These are phyloP conservation scores for Botrytis byssoidea DNA, from an alignment of 2,329 filamentous ascomycete genomes.

Conservation along the genomic window DNA sequence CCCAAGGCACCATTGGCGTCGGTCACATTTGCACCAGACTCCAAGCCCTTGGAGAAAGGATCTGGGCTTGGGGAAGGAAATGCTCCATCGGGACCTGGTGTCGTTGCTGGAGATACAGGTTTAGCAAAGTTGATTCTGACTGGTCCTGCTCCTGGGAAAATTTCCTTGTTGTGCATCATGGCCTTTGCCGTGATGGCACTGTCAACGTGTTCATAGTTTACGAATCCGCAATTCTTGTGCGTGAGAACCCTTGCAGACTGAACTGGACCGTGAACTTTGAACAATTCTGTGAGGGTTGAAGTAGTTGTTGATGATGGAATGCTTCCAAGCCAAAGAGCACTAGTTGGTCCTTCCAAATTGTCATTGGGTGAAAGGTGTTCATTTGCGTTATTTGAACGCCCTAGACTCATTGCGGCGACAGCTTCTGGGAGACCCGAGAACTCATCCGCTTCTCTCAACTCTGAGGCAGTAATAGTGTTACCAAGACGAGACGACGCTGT, in stretches of 20 bases:
- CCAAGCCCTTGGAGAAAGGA: conserved; percentile 61
- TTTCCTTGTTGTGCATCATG: conserved; percentile 91
- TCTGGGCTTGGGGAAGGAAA: conserved; percentile 91
- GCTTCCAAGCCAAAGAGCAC: conserved; percentile 94
- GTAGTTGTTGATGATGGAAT: conserved; percentile 97
- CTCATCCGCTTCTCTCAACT: conserved; percentile 75
- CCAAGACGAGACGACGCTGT: conserved; percentile 73
- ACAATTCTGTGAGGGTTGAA: conserved; percentile 91
- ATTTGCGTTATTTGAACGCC: conserved; percentile 62
- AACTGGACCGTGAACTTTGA: conserved; percentile 88
- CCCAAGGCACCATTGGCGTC: conserved; percentile 42
- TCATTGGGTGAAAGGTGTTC: conserved; percentile 73
- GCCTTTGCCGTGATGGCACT: conserved; percentile 87
- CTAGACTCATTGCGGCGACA: conserved; percentile 76
- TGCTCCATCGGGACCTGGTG: conserved; percentile 82
- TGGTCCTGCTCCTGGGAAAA: conserved; percentile 93
- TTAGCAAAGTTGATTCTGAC: conserved; percentile 97
- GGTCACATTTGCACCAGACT: conserved; percentile 46
- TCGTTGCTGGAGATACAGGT: conserved; percentile 84
- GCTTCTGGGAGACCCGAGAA: conserved; percentile 79
- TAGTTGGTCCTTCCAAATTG: conserved; percentile 84
- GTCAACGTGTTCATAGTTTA: conserved; percentile 92
- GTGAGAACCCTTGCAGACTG: conserved; percentile 90
- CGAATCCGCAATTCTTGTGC: conserved; percentile 98
- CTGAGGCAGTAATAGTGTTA: conserved; percentile 70